Evolutionary conservation across 129 eudicot genomes (phyloP).

Genomic region (Lactuca saligna): DNA sequence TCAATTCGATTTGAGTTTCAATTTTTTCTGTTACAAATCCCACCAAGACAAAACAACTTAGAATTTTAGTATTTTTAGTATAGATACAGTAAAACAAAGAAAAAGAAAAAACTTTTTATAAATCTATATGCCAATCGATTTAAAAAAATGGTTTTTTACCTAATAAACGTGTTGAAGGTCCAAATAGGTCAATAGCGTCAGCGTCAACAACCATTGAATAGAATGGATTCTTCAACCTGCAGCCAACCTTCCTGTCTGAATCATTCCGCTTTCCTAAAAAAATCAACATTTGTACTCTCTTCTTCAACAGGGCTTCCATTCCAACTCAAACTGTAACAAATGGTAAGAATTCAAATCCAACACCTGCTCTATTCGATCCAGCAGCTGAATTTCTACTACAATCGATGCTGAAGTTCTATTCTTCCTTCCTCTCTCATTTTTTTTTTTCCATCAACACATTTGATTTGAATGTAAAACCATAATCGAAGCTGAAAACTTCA

Average conservation of each 20-base stretch:
- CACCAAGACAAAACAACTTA: too few relatives aligned
- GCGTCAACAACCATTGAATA: slow-evolving; percentile 26
- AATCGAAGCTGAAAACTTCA: background rate
- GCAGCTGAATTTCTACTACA: background rate
- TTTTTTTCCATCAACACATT: background rate
- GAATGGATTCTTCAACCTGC: slow-evolving; percentile 16
- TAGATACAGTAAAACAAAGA: too few relatives aligned
- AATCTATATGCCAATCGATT: background rate
- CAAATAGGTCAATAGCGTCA: slow-evolving; percentile 29
- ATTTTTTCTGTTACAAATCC: too few relatives aligned
- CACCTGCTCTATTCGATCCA: slow-evolving; percentile 1
- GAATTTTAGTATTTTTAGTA: background rate
- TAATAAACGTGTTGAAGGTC: slow-evolving; percentile 16
- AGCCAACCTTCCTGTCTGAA: slow-evolving; percentile 20
- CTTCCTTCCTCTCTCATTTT: background rate
- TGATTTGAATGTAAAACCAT: slow-evolving; percentile 13
- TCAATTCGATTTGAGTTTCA: too few relatives aligned
- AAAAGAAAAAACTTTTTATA: background rate
- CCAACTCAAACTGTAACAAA: slow-evolving; percentile 9
- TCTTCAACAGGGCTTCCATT: background rate
- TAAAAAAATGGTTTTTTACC: slow-evolving; percentile 9
- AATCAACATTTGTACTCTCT: background rate
- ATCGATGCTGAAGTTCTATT: background rate
- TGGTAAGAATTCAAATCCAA: slow-evolving; percentile 8
- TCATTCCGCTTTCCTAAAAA: slow-evolving; percentile 3